These are phyloP conservation scores for Fusarium equiseti DNA, from an alignment of 2,329 filamentous ascomycete species.

Conservation along the genomic window DNA sequence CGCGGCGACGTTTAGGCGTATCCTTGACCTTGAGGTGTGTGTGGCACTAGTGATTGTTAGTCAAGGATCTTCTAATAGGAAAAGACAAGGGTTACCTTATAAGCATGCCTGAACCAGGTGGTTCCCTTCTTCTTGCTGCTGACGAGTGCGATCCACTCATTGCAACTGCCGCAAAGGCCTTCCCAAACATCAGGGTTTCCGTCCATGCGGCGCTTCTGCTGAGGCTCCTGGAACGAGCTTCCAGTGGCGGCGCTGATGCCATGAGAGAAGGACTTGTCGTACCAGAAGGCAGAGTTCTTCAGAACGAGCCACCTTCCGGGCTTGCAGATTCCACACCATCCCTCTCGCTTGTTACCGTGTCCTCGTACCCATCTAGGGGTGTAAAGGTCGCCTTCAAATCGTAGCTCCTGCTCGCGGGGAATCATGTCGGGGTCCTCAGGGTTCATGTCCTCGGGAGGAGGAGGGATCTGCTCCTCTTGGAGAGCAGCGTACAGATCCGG, in stretches of 20 bases:
- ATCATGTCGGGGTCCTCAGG: slow-evolving; percentile 79
- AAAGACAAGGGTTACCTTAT: slow-evolving; percentile 71
- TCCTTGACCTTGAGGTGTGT: slow-evolving; percentile 79
- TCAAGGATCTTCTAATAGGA: neutral
- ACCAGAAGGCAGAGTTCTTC: slow-evolving; percentile 94
- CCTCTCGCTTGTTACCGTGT: slow-evolving; percentile 87
- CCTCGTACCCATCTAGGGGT: slow-evolving; percentile 87
- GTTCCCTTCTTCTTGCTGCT: slow-evolving; percentile 94
- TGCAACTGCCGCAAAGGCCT: slow-evolving; percentile 81
- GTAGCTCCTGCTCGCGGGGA: slow-evolving; percentile 81
- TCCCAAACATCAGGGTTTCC: slow-evolving; percentile 87
- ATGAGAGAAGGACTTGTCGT: slow-evolving; percentile 91
- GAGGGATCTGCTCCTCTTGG: slow-evolving; percentile 78
- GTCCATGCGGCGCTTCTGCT: slow-evolving; percentile 80
- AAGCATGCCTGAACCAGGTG: slow-evolving; percentile 90
- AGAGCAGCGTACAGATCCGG: slow-evolving; percentile 83
- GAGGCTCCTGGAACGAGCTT: slow-evolving; percentile 80
- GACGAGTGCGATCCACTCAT: slow-evolving; percentile 83
- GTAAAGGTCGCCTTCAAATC: slow-evolving; percentile 85
- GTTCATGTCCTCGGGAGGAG: slow-evolving; percentile 85
- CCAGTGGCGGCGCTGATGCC: slow-evolving; percentile 87
- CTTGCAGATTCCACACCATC: slow-evolving; percentile 91
- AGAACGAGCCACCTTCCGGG: slow-evolving; percentile 87
- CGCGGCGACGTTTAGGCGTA: slow-evolving; percentile 74
- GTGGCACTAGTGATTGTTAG: slow-evolving; percentile 67